phyloP scores from a whole-genome alignment of 495 filamentous ascomycete genomes.

The Schizothecium vesticola region DNA sequence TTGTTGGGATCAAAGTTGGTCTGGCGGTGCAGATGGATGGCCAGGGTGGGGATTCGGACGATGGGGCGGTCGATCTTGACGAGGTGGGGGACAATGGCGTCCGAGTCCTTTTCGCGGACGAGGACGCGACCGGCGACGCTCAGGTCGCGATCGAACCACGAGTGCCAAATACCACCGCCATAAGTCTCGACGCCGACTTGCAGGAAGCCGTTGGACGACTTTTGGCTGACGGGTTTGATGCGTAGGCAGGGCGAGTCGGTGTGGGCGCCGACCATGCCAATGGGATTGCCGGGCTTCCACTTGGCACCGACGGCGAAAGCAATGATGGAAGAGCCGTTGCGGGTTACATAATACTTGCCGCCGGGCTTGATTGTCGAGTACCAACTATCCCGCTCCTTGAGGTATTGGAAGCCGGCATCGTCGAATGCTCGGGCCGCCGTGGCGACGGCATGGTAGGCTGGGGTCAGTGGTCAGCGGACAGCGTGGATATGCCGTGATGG shows the following conservation, averaged over 20 bases:
- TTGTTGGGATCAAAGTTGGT: slow-evolving; percentile 89
- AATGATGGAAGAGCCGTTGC: slow-evolving; percentile 88
- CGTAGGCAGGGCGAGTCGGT: slow-evolving; percentile 90
- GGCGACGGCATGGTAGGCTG: slow-evolving; percentile 92
- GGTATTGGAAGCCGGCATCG: slow-evolving; percentile 76
- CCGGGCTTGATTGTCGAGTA: slow-evolving; percentile 70
- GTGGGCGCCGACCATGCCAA: slow-evolving; percentile 94
- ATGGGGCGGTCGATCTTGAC: slow-evolving; percentile 90
- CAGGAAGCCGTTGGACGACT: slow-evolving; percentile 73
- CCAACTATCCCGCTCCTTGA: slow-evolving; percentile 93
- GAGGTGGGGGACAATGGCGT: slow-evolving; percentile 76
- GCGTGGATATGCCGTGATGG: background rate
- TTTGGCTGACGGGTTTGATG: slow-evolving; percentile 91
- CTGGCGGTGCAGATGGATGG: slow-evolving; percentile 86
- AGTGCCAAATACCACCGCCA: slow-evolving; percentile 79
- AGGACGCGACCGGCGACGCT: slow-evolving; percentile 85
- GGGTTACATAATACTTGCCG: slow-evolving; percentile 93
- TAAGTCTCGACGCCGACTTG: slow-evolving; percentile 97
- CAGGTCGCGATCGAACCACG: slow-evolving; percentile 93
- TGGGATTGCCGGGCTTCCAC: slow-evolving; percentile 91
- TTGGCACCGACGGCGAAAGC: slow-evolving; percentile 89
- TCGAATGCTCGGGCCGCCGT: slow-evolving; percentile 67
- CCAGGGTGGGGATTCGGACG: slow-evolving; percentile 83
- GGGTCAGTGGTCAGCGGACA: background rate
- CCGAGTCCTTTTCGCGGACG: slow-evolving; percentile 54